A percentile compares a stretch with the other conserved stretches of the same genome.
Evolutionary conservation across 2,329 filamentous ascomycete species (phyloP).

Genomic region (Aspergillus melleus): DNA sequence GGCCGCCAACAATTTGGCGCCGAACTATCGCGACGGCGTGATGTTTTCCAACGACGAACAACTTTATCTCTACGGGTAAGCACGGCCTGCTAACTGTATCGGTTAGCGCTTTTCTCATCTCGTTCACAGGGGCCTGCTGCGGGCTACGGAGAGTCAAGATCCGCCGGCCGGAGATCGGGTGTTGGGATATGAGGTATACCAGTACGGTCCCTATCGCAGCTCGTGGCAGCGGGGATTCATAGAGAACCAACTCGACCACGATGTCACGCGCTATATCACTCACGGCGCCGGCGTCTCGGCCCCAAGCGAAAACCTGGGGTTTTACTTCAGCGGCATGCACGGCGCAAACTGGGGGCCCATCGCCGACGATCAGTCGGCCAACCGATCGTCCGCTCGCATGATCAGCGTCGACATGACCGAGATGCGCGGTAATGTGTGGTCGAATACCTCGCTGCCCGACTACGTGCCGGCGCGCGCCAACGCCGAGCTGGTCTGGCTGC

Average conservation of each 20-base stretch:
- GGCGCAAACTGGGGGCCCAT: slow-evolving; percentile 54
- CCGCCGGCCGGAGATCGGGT: neutral
- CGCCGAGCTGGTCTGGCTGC: slow-evolving; percentile 65
- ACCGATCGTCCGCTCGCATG: slow-evolving; percentile 54
- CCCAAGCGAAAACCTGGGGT: slow-evolving; percentile 69
- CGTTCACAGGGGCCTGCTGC: slow-evolving; percentile 47
- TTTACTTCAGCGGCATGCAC: slow-evolving; percentile 68
- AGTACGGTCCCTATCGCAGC: slow-evolving; percentile 51
- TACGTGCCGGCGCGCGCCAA: slow-evolving; percentile 58
- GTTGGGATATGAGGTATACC: slow-evolving; percentile 52
- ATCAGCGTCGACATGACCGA: slow-evolving; percentile 61
- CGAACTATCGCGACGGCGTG: slow-evolving; percentile 62
- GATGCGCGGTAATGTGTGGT: slow-evolving; percentile 56
- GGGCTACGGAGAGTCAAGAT: slow-evolving; percentile 33
- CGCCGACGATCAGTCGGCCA: slow-evolving; percentile 31
- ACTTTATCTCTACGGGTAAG: slow-evolving; percentile 63
- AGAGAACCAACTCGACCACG: slow-evolving; percentile 41
- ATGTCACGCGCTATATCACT: slow-evolving; percentile 62
- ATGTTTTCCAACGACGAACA: slow-evolving; percentile 66
- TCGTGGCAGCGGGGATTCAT: slow-evolving; percentile 49
- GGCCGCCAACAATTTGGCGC: slow-evolving; percentile 52
- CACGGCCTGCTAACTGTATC: too few relatives aligned
- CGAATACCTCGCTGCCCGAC: slow-evolving; percentile 55
- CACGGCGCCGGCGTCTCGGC: slow-evolving; percentile 64
- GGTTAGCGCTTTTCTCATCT: neutral